Base-by-base conservation (phyloP, 495 filamentous ascomycete species). In the Pseudomonodictys pantanalensis region DNA sequence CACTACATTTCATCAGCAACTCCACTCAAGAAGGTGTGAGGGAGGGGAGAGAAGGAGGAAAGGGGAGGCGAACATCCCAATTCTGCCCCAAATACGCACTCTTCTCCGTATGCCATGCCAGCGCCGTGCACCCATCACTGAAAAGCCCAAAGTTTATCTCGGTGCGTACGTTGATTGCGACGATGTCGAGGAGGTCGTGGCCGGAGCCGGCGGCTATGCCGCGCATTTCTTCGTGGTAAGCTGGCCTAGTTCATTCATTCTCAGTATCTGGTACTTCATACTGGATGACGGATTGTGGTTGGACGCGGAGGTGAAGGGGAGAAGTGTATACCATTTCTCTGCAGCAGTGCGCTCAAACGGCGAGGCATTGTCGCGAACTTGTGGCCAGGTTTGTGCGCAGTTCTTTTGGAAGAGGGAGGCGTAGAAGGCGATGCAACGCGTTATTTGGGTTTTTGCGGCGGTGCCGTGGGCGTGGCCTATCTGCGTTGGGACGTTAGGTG, bases 61-160 rank as follows among this genome's bases (percentile, higher is more conserved):
- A 61, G 11, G 26, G 48, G 24, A 11, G 22, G 30, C 56, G 42
- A 48, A 64, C 61, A 60, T 88, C 86, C 86, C 86, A 89, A 46
- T 88, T 89, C 74, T 89, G 86, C 2, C 75, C 78, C 17, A 87
- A 69, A 18, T 80, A 77, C 15, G 73, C 72, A 1, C 58, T 57
- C 10, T 69, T 58, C n/a, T 70, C 62, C 25, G 56, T 77, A 58
- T 75, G 73, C 81, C 79, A 86, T 10, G 73, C 78, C 1, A 88
- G 53, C 29, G 78, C 76, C 2, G 86, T 86, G 56, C 86, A 87
- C 22, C 84, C 85, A 57, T 88, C 86, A 9, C 76, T 77, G 60
- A 83, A 85, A 35, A 77, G 69, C 2, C 86, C 86, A 46, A 85
- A 82, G 0, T 80, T 77, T 53, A 88, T 87, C 71, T 88, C 85